These are phyloP conservation scores for Chamaenerion angustifolium DNA, from an alignment of 345 rosid genomes.

Conservation along the genomic window DNA sequence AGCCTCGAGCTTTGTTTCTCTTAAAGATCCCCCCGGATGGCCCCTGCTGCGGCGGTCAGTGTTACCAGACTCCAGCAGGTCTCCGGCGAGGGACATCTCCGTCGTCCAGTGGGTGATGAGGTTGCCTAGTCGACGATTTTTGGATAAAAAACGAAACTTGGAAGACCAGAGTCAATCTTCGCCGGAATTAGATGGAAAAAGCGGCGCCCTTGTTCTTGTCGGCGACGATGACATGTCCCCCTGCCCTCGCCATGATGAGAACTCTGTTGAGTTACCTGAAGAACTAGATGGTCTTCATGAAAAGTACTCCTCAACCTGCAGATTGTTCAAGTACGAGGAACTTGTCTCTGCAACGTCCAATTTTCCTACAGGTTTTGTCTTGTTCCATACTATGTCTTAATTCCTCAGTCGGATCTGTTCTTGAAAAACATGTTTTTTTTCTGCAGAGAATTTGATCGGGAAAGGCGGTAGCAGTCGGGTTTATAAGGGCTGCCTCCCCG, in stretches of 20 bases:
- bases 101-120: conserved; percentile 58
- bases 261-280: conserved; percentile 28
- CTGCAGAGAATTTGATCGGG: conserved; percentile 69
- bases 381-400: conserved; percentile 7
- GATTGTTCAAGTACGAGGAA: conserved; percentile 66
- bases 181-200: conserved; percentile 32
- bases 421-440: background rate
- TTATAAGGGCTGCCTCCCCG: conserved; percentile 62
- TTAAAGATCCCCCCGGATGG: conserved; percentile 74
- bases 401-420: conserved; percentile 4
- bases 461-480: conserved; percentile 91
- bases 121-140: conserved; percentile 38
- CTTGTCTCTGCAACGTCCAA: conserved; percentile 54
- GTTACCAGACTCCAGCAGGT: conserved; percentile 18
- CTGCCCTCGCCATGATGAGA: conserved; percentile 17
- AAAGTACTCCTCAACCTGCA: conserved; percentile 60
- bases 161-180: conserved; percentile 21
- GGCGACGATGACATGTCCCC: conserved; percentile 14
- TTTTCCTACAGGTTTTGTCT: conserved; percentile 43
- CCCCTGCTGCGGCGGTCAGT: conserved; percentile 50
- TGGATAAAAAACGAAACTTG: conserved; percentile 18
- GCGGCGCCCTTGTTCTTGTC: conserved; percentile 37
- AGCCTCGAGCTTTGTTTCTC: conserved; percentile 30
- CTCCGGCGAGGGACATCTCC: conserved; percentile 39
- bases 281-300: conserved; percentile 52